phyloP scores from a whole-genome alignment of 2,329 filamentous ascomycete genomes.

The Plectosphaerella sp. region DNA sequence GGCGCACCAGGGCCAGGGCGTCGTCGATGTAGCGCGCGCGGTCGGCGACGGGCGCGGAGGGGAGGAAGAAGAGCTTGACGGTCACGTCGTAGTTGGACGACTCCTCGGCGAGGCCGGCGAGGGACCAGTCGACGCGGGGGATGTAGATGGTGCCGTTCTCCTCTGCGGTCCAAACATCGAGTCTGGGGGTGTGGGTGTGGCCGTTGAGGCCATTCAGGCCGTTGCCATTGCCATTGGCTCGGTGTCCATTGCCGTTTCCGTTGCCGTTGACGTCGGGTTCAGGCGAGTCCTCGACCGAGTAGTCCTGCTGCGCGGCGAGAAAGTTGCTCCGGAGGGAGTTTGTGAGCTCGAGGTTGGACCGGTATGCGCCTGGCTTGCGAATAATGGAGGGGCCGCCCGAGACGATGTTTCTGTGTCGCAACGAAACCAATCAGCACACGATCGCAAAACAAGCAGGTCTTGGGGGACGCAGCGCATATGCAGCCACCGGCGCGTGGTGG shows the following conservation, averaged over 20 bases:
- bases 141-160: conserved; percentile 63
- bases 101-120: conserved; percentile 73
- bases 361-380: conserved; percentile 69
- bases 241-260: conserved; percentile 14
- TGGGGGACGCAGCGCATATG: conserved; percentile 16
- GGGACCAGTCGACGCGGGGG: conserved; percentile 70
- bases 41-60: conserved; percentile 58
- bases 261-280: conserved; percentile 21
- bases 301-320: conserved; percentile 64
- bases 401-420: conserved; percentile 67
- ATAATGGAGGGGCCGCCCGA: conserved; percentile 79
- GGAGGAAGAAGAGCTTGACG: conserved; percentile 90
- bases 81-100: conserved; percentile 87
- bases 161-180: conserved; percentile 60
- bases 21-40: conserved; percentile 70
- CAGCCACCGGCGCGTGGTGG: conserved; percentile 3
- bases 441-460: background rate
- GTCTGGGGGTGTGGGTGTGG: conserved; percentile 13
- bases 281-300: conserved; percentile 27
- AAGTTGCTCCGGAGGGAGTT: conserved; percentile 86
- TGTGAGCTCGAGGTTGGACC: conserved; percentile 90
- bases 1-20: conserved; percentile 74
- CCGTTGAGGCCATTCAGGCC: conserved; percentile 6
- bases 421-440: conserved; percentile 11
- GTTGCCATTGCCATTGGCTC: conserved; percentile 24